Percentiles rank a stretch among this genome's conserved stretches.
Conservation (phyloP, 345 rosid species). For the Hibiscus trionum region DNA sequence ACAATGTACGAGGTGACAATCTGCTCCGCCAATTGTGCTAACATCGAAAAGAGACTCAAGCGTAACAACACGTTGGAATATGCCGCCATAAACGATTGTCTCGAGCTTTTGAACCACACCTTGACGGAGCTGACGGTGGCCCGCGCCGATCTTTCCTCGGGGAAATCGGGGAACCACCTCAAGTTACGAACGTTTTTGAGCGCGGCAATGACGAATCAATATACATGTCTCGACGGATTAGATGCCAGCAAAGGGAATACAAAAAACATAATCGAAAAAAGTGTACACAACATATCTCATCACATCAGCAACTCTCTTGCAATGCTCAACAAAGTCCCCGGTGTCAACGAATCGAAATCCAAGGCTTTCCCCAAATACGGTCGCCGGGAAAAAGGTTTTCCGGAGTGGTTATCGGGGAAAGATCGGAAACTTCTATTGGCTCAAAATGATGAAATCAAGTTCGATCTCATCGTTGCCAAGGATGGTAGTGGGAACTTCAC, state of each 20-base stretch:
- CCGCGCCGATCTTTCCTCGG: slow-evolving; percentile 31
- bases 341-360: too few species aligned
- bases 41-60: slow-evolving; percentile 18
- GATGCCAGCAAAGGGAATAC: not conserved
- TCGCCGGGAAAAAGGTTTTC: too few species aligned
- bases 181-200: slow-evolving; percentile 54
- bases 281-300: too few species aligned
- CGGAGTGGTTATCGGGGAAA: too few species aligned
- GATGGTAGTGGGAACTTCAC: too few species aligned
- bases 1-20: slow-evolving; percentile 37
- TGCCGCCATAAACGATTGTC: slow-evolving; percentile 57
- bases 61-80: slow-evolving; percentile 21
- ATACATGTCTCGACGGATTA: slow-evolving; percentile 81
- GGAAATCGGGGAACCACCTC: slow-evolving; percentile 24
- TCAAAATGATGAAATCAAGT: too few species aligned
- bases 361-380: too few species aligned
- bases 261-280: too few species aligned
- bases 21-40: slow-evolving; percentile 37
- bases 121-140: slow-evolving; percentile 37
- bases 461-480: too few species aligned
- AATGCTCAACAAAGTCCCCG: too few species aligned
- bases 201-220: slow-evolving; percentile 67
- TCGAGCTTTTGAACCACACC: slow-evolving; percentile 47
- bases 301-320: too few species aligned
- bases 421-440: too few species aligned